Conservation (phyloP, 257 asterid species). For the Handroanthus guayacan region DNA sequence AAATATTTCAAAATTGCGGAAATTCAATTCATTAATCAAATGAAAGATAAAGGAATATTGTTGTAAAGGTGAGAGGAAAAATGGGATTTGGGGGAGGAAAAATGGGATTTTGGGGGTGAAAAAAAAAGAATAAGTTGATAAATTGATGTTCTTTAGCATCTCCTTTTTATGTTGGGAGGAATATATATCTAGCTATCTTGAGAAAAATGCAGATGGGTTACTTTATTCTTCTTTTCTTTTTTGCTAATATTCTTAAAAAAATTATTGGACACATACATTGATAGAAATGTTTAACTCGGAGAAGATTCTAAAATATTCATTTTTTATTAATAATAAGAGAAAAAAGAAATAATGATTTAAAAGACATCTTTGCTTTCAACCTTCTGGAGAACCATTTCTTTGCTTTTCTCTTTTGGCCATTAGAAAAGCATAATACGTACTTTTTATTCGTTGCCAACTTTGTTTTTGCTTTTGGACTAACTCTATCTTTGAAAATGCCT, state of each 20-base stretch:
- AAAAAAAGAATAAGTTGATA: neutral
- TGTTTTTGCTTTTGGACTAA: neutral
- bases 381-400: constrained; percentile 4
- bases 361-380: constrained; percentile 7
- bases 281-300: neutral
- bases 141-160: constrained; percentile 27
- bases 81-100: neutral
- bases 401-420: neutral
- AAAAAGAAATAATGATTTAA: neutral
- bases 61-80: neutral
- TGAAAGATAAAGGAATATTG: neutral
- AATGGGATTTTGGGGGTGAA: neutral
- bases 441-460: neutral
- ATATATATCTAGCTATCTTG: neutral
- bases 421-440: neutral
- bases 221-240: neutral
- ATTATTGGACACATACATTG: neutral
- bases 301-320: neutral
- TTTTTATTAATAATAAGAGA: neutral
- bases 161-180: constrained; percentile 24
- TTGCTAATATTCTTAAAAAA: neutral
- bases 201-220: neutral
- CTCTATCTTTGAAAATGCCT: neutral
- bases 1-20: no score
- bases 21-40: neutral